phyloP scores from a whole-genome alignment of 805 yeast genomes.

The Saccharomycopsis synnaedendra region DNA sequence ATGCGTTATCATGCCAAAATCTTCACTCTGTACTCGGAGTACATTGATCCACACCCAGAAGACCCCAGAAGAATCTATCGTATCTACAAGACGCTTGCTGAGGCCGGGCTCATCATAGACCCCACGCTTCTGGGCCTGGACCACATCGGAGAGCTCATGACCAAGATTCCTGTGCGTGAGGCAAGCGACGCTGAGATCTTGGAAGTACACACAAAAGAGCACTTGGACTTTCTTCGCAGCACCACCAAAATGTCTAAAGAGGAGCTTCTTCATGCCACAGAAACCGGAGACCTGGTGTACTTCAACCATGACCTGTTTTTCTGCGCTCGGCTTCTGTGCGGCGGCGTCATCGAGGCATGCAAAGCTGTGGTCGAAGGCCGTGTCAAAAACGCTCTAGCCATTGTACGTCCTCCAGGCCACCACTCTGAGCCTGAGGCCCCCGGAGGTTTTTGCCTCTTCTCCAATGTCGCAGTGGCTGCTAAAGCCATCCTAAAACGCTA shows the following conservation, averaged over 20 bases:
- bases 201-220: conserved; percentile 76
- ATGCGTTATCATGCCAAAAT: conserved; percentile 97
- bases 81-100: conserved; percentile 86
- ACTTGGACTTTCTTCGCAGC: conserved; percentile 60
- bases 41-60: conserved; percentile 98
- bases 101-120: conserved; percentile 81
- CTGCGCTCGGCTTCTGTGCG: conserved; percentile 88
- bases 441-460: conserved; percentile 93
- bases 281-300: conserved; percentile 87
- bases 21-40: conserved; percentile 83
- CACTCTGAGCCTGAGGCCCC: conserved; percentile 98
- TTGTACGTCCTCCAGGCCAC: conserved; percentile 98
- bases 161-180: conserved; percentile 81
- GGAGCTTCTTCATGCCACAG: conserved; percentile 70
- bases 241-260: conserved; percentile 73
- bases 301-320: conserved; percentile 82
- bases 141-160: conserved; percentile 78
- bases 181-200: conserved; percentile 81
- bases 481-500: conserved; percentile 68
- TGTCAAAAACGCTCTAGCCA: conserved; percentile 87
- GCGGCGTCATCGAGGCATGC: conserved; percentile 96
- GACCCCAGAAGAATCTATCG: conserved; percentile 95
- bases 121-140: conserved; percentile 59
- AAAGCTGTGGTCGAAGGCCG: conserved; percentile 86
- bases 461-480: conserved; percentile 96